Percentiles rank a stretch among this genome's conserved stretches.
These are phyloP conservation scores for Fusarium bactridioides DNA, from an alignment of 2,329 filamentous ascomycete genomes.

Conservation along the genomic window DNA sequence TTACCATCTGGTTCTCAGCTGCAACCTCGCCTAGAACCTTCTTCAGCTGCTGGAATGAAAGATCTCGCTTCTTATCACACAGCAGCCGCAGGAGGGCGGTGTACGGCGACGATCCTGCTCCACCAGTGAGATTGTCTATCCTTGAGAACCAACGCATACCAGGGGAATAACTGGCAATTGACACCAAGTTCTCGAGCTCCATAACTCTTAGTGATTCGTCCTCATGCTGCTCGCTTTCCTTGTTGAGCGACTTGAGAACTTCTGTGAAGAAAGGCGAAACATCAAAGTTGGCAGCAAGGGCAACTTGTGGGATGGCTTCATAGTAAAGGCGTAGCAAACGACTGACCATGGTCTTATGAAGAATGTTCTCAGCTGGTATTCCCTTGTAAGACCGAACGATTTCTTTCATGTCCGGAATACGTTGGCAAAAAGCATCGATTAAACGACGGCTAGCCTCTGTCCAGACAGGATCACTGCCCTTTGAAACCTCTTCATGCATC, in stretches of 20 bases:
- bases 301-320: slow-evolving; percentile 78
- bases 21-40: slow-evolving; percentile 68
- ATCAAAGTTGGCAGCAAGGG: slow-evolving; percentile 86
- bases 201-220: slow-evolving; percentile 67
- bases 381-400: slow-evolving; percentile 77
- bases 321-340: slow-evolving; percentile 86
- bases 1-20: slow-evolving; percentile 72
- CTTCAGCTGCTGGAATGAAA: slow-evolving; percentile 55
- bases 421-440: slow-evolving; percentile 76
- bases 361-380: slow-evolving; percentile 70
- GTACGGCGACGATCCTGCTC: slow-evolving; percentile 65
- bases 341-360: slow-evolving; percentile 81
- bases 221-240: slow-evolving; percentile 58
- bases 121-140: slow-evolving; percentile 64
- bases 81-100: slow-evolving; percentile 68
- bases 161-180: slow-evolving; percentile 80
- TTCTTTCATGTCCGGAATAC: slow-evolving; percentile 84
- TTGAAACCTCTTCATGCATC: slow-evolving; percentile 62
- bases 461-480: slow-evolving; percentile 64
- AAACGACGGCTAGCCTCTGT: slow-evolving; percentile 72
- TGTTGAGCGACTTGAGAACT: slow-evolving; percentile 69
- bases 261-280: slow-evolving; percentile 79
- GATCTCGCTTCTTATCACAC: slow-evolving; percentile 42
- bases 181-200: slow-evolving; percentile 82
- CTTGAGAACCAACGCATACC: slow-evolving; percentile 93